phyloP scores from a whole-genome alignment of 2,329 filamentous ascomycete species.

The Alternaria sp. region DNA sequence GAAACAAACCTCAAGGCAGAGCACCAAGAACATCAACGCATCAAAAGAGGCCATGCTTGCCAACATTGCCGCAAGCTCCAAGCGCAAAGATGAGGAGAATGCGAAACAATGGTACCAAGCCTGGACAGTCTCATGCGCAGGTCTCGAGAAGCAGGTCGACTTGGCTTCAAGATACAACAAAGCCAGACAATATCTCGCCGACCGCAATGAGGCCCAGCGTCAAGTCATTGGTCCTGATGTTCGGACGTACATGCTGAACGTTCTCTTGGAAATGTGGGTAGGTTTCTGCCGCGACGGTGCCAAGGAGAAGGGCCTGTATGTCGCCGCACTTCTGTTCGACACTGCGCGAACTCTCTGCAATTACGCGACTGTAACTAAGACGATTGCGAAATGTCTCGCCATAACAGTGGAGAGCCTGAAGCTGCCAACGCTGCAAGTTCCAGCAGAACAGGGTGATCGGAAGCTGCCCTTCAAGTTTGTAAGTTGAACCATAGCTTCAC shows the following conservation, averaged over 20 bases:
- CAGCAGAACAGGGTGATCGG: conserved; percentile 45
- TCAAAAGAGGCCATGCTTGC: conserved; percentile 57
- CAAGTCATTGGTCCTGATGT: conserved; percentile 57
- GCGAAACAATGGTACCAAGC: conserved; percentile 54
- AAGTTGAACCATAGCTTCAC: conserved; percentile 1
- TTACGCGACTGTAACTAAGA: conserved; percentile 41
- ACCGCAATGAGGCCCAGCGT: conserved; percentile 52
- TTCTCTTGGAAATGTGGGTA: conserved; percentile 61
- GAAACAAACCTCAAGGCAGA: conserved; percentile 36
- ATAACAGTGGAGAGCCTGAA: conserved; percentile 51
- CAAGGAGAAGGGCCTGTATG: conserved; percentile 42
- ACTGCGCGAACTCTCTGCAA: conserved; percentile 41
- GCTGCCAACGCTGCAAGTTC: conserved; percentile 50
- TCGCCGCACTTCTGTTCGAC: conserved; percentile 48
- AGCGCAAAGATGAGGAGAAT: conserved; percentile 54
- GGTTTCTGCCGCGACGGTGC: conserved; percentile 39
- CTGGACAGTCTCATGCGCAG: conserved; percentile 58
- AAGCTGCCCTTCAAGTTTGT: conserved; percentile 57
- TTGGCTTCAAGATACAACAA: conserved; percentile 59
- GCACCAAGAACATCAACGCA: conserved; percentile 45
- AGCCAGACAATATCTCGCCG: conserved; percentile 59
- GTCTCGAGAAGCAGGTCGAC: conserved; percentile 58
- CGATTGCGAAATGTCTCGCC: conserved; percentile 43
- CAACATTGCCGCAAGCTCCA: conserved; percentile 54
- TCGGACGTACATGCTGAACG: conserved; percentile 60